These are phyloP conservation scores for Sideroxylon spinosum DNA, from an alignment of 179 eudicot genomes.

Conservation along the genomic window DNA sequence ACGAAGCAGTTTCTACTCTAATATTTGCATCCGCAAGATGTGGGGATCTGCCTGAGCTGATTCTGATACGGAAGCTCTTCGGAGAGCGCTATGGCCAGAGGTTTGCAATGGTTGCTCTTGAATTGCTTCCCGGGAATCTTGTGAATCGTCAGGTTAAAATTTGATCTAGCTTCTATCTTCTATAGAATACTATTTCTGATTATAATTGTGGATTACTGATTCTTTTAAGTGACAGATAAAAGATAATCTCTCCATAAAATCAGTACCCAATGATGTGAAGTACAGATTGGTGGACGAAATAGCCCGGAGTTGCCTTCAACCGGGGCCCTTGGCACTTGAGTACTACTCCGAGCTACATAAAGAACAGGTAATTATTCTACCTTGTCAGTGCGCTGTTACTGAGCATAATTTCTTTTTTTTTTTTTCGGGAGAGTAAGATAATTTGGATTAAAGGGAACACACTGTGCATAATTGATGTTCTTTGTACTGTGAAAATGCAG, in stretches of 20 bases:
- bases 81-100: conserved; percentile 60
- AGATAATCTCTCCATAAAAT: conserved; percentile 33
- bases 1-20: conserved; percentile 70
- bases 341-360: conserved; percentile 25
- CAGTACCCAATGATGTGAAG: conserved; percentile 50
- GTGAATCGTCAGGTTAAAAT: conserved; percentile 53
- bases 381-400: background rate
- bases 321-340: conserved; percentile 44
- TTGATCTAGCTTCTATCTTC: background rate
- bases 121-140: conserved; percentile 65
- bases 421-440: too few species aligned
- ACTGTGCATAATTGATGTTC: background rate
- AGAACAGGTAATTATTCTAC: conserved; percentile 15
- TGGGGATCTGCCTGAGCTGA: conserved; percentile 71
- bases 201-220: background rate
- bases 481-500: conserved; percentile 9
- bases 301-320: conserved; percentile 31
- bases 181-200: background rate
- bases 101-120: conserved; percentile 40
- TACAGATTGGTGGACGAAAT: conserved; percentile 56
- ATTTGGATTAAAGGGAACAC: too few species aligned
- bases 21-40: conserved; percentile 70
- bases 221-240: conserved; percentile 38
- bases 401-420: too few species aligned
- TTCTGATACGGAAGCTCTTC: conserved; percentile 54